phyloP scores from a whole-genome alignment of 495 filamentous ascomycete species.

The Xeromyces bisporus region DNA sequence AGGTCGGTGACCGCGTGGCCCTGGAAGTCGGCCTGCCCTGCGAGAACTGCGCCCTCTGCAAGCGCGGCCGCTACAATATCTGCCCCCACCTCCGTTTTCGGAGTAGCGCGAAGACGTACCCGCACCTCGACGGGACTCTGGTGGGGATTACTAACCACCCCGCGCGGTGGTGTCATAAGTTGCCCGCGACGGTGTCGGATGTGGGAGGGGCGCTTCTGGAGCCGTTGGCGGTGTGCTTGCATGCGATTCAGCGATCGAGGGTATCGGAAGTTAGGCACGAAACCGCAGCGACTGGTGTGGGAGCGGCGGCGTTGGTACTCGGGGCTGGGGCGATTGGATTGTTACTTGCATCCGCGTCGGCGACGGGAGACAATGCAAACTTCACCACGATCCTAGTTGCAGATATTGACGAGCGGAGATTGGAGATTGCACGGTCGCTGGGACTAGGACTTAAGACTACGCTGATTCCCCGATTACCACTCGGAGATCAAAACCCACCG shows the following conservation, averaged over 20 bases:
- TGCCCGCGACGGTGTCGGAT: slow-evolving; percentile 45
- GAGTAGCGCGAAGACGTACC: slow-evolving; percentile 59
- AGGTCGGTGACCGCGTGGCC: slow-evolving; percentile 55
- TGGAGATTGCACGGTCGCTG: slow-evolving; percentile 54
- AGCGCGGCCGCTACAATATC: slow-evolving; percentile 64
- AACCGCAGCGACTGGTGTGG: slow-evolving; percentile 8
- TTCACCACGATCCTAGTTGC: slow-evolving; percentile 61
- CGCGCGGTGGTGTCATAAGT: slow-evolving; percentile 32
- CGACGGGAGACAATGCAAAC: slow-evolving; percentile 45
- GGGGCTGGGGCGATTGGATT: slow-evolving; percentile 72
- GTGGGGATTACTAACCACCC: slow-evolving; percentile 68
- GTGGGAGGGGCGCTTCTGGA: slow-evolving; percentile 62
- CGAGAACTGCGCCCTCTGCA: slow-evolving; percentile 46
- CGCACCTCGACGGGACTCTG: slow-evolving; percentile 69
- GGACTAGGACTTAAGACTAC: slow-evolving; percentile 46
- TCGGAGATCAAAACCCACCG: slow-evolving; percentile 7
- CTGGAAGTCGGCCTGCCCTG: slow-evolving; percentile 78
- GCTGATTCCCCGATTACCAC: slow-evolving; percentile 37
- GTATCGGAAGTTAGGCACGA: slow-evolving; percentile 24
- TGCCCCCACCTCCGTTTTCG: slow-evolving; percentile 65
- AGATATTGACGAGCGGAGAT: slow-evolving; percentile 57
- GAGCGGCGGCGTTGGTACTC: slow-evolving; percentile 49
- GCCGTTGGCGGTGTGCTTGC: slow-evolving; percentile 63
- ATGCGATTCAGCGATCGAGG: slow-evolving; percentile 47
- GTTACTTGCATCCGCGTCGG: slow-evolving; percentile 43